phyloP scores from a whole-genome alignment of 345 rosid genomes.

The Lepidium aucheri region DNA sequence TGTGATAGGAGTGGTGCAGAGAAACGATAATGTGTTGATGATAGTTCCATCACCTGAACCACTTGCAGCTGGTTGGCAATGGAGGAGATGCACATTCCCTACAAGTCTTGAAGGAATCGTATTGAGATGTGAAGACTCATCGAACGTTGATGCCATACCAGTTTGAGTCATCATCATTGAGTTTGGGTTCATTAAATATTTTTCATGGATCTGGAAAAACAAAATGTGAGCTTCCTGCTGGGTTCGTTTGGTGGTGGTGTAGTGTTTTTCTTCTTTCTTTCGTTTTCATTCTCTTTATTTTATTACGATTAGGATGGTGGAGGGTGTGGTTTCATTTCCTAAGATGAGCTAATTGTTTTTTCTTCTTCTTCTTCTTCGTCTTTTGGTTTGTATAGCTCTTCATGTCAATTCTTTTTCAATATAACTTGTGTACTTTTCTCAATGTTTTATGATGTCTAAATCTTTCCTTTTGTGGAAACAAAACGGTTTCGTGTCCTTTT shows the following conservation, averaged over 20 bases:
- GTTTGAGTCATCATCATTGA: conserved; percentile 37
- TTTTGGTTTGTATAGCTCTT: conserved; percentile 30
- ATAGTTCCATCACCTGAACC: conserved; percentile 86
- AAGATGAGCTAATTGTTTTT: conserved; percentile 25
- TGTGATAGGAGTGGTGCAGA: conserved; percentile 90
- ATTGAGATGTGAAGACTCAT: conserved; percentile 91
- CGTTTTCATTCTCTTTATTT: neutral
- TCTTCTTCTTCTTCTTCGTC: conserved; percentile 1
- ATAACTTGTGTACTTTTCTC: conserved; percentile 3
- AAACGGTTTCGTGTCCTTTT: neutral
- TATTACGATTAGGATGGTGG: conserved; percentile 1
- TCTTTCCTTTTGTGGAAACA: conserved; percentile 3
- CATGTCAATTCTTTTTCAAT: conserved; percentile 7
- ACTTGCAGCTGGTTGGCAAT: conserved; percentile 83
- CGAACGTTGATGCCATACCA: conserved; percentile 85
- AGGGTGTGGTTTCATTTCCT: conserved; percentile 14
- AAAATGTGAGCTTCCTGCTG: neutral
- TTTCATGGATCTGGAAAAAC: conserved; percentile 19
- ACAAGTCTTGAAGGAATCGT: conserved; percentile 86
- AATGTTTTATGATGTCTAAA: conserved; percentile 5
- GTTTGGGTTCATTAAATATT: conserved; percentile 21
- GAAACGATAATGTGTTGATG: conserved; percentile 97
- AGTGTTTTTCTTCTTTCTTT: conserved; percentile 6
- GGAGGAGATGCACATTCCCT: conserved; percentile 76
- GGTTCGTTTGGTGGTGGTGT: conserved; percentile 18